Evolutionary conservation across 768 basidiomycete species (phyloP).

Genomic region (Asterophora lycoperdoides): DNA sequence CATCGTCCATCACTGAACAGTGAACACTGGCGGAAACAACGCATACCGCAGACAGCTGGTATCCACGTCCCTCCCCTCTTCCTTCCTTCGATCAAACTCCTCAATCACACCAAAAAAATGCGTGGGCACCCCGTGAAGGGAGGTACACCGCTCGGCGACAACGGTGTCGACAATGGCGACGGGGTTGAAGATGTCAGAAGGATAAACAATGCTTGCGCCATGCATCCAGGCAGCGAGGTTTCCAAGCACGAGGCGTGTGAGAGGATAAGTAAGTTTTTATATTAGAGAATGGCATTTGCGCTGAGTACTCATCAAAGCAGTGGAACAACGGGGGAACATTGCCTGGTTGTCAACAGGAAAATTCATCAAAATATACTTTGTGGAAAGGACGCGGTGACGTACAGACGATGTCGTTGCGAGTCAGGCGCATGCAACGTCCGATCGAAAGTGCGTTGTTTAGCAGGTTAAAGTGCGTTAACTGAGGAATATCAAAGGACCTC

Average conservation of each 20-base stretch:
- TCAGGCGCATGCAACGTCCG: constrained; percentile 66
- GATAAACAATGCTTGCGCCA: constrained; percentile 71
- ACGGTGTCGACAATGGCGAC: constrained; percentile 66
- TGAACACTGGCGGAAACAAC: not conserved
- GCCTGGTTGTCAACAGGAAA: constrained; percentile 36
- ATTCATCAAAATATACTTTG: not conserved
- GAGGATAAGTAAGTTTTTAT: constrained; percentile 6
- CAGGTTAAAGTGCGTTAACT: constrained; percentile 78
- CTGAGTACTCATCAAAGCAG: constrained; percentile 75
- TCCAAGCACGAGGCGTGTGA: constrained; percentile 70
- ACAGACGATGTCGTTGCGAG: constrained; percentile 67
- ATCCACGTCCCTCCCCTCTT: constrained; percentile 47
- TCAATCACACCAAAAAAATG: constrained; percentile 74
- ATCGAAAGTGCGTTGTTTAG: constrained; percentile 75
- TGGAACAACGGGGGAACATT: constrained; percentile 84
- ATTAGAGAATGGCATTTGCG: not conserved
- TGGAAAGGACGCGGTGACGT: constrained; percentile 17
- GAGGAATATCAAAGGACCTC: not conserved
- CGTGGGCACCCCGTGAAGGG: constrained; percentile 81
- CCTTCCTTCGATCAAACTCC: constrained; percentile 49
- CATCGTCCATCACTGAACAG: too few relatives aligned
- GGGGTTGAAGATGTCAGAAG: constrained; percentile 62
- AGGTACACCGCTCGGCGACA: constrained; percentile 66
- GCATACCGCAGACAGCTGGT: constrained; percentile 51
- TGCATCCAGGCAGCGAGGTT: constrained; percentile 78